These are phyloP conservation scores for Diaporthe nobilis DNA, from an alignment of 2,329 filamentous ascomycete genomes.

Conservation along the genomic window DNA sequence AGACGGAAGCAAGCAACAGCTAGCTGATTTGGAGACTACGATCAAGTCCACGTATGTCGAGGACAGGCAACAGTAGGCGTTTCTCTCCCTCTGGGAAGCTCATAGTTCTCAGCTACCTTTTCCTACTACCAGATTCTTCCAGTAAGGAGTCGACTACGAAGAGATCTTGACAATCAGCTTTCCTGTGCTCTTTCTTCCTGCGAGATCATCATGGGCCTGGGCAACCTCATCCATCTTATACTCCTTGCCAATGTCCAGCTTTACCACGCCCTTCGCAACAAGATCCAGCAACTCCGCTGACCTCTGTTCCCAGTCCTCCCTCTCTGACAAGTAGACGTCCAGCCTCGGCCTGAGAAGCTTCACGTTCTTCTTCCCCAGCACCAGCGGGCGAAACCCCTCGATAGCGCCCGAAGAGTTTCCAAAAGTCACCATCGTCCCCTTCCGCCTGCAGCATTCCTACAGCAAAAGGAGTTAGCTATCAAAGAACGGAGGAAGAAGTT, in stretches of 20 bases:
- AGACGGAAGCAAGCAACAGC: not conserved
- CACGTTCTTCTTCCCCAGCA: slow-evolving; percentile 74
- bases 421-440: slow-evolving; percentile 76
- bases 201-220: slow-evolving; percentile 41
- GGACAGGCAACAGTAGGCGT: not conserved
- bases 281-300: slow-evolving; percentile 43
- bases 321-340: slow-evolving; percentile 73
- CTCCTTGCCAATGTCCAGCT: slow-evolving; percentile 41
- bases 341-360: slow-evolving; percentile 74
- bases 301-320: slow-evolving; percentile 66
- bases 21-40: not conserved
- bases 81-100: not conserved
- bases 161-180: slow-evolving; percentile 43
- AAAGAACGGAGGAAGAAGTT: too few species aligned
- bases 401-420: slow-evolving; percentile 76
- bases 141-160: not conserved
- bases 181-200: slow-evolving; percentile 40
- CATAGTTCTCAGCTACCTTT: not conserved
- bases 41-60: not conserved
- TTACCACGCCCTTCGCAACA: slow-evolving; percentile 42
- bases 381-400: slow-evolving; percentile 61
- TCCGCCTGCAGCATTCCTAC: slow-evolving; percentile 52
- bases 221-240: slow-evolving; percentile 42
- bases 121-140: not conserved
- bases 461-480: too few species aligned